Percentiles rank a stretch among this genome's conserved stretches.
phyloP scores from a whole-genome alignment of 2,329 filamentous ascomycete species.

The Aureobasidium leucospermi region DNA sequence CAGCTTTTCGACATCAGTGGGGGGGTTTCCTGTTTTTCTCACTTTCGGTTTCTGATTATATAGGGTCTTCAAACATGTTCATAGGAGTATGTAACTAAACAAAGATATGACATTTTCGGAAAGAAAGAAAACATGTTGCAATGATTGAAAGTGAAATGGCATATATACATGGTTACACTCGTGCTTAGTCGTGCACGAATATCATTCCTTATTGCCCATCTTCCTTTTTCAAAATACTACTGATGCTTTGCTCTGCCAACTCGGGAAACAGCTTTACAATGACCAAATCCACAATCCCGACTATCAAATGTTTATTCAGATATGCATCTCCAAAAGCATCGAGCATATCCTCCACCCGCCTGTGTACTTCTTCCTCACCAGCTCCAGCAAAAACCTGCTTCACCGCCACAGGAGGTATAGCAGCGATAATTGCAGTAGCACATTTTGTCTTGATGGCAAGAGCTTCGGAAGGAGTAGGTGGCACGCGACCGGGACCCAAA shows the following conservation, averaged over 20 bases:
- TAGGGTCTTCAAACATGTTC: neutral
- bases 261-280: conserved; percentile 82
- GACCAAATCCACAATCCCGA: conserved; percentile 71
- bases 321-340: conserved; percentile 74
- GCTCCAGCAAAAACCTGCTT: conserved; percentile 36
- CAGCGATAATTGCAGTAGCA: conserved; percentile 49
- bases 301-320: conserved; percentile 88
- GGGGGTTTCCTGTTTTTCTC: neutral
- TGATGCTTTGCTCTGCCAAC: conserved; percentile 38
- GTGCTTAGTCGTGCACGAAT: neutral
- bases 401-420: conserved; percentile 41
- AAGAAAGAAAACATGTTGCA: too few species aligned
- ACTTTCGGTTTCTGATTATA: neutral
- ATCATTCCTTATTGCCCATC: neutral
- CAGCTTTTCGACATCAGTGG: too few species aligned
- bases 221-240: neutral
- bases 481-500: conserved; percentile 56
- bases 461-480: conserved; percentile 52
- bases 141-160: too few species aligned
- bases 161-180: neutral
- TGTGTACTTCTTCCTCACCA: conserved; percentile 23
- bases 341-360: conserved; percentile 51
- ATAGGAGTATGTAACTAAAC: neutral
- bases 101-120: too few species aligned
- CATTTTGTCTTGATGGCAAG: conserved; percentile 59